Percentiles rank a stretch among this genome's conserved stretches.
These are phyloP conservation scores for Backusella tarrabulga DNA, from an alignment of 192 early-diverging fungal genomes.

Conservation along the genomic window DNA sequence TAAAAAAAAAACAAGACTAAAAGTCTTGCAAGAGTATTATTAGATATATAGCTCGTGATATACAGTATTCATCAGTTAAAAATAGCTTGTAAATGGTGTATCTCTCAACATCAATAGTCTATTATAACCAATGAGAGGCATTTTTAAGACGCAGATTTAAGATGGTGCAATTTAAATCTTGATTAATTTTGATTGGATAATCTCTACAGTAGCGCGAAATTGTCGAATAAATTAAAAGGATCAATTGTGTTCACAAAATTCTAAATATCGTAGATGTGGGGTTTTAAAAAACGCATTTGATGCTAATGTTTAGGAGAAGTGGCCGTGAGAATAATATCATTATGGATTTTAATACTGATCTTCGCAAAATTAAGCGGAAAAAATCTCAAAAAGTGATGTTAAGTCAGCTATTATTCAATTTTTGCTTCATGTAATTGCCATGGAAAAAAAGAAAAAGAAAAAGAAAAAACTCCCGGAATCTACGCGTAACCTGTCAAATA, in stretches of 20 bases:
- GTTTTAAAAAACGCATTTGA: not conserved
- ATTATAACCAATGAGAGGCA: not conserved
- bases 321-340: not conserved
- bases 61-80: not conserved
- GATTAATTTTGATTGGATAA: slow-evolving; percentile 3
- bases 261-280: not conserved
- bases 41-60: not conserved
- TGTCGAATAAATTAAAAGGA: not conserved
- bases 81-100: not conserved
- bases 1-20: not conserved
- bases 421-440: not conserved
- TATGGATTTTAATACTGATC: not conserved
- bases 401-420: not conserved
- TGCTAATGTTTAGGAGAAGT: not conserved
- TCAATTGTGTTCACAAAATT: not conserved
- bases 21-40: not conserved
- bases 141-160: not conserved
- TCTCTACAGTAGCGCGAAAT: not conserved
- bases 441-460: not conserved
- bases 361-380: not conserved
- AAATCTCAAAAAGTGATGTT: not conserved
- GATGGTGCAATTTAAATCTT: slow-evolving; percentile 7
- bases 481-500: not conserved
- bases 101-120: not conserved
- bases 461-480: not conserved